These are phyloP conservation scores for Arthrocladium fulminans DNA, from an alignment of 2,329 filamentous ascomycete species.

Conservation along the genomic window DNA sequence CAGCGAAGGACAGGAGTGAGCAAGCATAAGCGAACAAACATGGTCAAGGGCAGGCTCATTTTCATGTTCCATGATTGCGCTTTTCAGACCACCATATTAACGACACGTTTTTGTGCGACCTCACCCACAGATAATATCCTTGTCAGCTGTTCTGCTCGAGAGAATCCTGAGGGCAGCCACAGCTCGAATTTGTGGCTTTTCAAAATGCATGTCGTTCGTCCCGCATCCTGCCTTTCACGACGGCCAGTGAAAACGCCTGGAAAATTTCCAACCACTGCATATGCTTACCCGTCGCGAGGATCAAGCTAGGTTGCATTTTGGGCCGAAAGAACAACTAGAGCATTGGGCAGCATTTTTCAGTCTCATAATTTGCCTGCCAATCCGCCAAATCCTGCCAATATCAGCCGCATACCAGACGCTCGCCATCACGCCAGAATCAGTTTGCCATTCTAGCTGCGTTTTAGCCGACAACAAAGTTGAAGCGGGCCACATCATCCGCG, in stretches of 20 bases:
- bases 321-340: constrained; percentile 7
- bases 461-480: not conserved
- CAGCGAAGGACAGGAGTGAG: not conserved
- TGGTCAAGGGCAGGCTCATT: not conserved
- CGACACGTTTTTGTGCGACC: constrained; percentile 4
- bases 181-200: not conserved
- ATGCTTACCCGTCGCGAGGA: not conserved
- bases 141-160: not conserved
- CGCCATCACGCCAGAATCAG: not conserved
- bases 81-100: not conserved
- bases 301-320: constrained; percentile 1
- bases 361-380: too few species aligned
- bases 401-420: not conserved
- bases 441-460: constrained; percentile 1
- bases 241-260: not conserved
- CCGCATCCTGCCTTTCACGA: too few species aligned
- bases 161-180: not conserved
- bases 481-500: not conserved
- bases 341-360: too few species aligned
- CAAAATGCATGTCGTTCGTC: not conserved
- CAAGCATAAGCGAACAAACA: constrained; percentile 1
- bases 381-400: not conserved
- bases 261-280: not conserved
- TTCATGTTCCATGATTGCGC: not conserved
- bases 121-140: not conserved